A percentile compares a stretch with the other conserved stretches of the same genome.
These are phyloP conservation scores for Lepidium sativum DNA, from an alignment of 345 rosid genomes.

Conservation along the genomic window DNA sequence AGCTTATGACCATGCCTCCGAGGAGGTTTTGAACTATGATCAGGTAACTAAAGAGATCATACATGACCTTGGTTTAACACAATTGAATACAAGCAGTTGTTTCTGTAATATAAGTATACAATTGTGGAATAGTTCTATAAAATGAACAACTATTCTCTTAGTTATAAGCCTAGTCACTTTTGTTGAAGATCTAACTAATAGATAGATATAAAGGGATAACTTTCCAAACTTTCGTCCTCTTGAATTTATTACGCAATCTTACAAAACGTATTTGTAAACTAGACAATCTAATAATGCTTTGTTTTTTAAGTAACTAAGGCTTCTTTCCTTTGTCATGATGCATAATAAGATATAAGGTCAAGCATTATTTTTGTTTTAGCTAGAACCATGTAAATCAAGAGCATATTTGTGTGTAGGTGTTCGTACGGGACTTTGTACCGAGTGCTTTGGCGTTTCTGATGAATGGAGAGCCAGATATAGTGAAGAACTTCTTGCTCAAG, in stretches of 20 bases:
- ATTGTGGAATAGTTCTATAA: background rate
- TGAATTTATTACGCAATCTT: background rate
- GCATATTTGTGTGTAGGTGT: slow-evolving; percentile 32
- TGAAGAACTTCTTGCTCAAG: slow-evolving; percentile 65
- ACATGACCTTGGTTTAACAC: background rate
- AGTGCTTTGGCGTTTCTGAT: slow-evolving; percentile 71
- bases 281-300: background rate
- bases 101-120: background rate
- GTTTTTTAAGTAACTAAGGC: background rate
- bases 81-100: background rate
- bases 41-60: slow-evolving; percentile 39
- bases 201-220: background rate
- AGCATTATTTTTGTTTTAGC: background rate
- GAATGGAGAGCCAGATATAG: slow-evolving; percentile 73
- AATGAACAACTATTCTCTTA: too few relatives aligned
- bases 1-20: slow-evolving; percentile 74
- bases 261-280: background rate
- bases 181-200: background rate
- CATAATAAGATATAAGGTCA: background rate
- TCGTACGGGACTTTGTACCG: slow-evolving; percentile 76
- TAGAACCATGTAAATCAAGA: background rate
- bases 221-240: background rate
- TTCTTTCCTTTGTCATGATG: background rate
- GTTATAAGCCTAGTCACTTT: background rate
- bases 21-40: slow-evolving; percentile 84